A percentile compares a stretch with the other conserved stretches of the same genome.
Conservation (phyloP, 441 rosid species). For the Gossypium davidsonii region DNA sequence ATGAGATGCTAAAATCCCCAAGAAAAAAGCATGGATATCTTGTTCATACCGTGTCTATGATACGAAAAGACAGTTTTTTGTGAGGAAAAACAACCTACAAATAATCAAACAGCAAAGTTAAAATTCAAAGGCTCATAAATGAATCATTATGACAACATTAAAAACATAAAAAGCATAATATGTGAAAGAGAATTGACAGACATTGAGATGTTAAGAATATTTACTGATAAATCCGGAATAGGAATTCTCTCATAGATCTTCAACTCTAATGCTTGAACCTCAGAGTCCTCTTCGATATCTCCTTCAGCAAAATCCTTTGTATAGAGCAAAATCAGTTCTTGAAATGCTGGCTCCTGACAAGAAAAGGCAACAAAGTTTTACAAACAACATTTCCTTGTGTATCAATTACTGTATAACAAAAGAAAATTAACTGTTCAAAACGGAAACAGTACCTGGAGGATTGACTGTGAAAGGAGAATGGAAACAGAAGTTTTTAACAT, state of each 20-base stretch:
- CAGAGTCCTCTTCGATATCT: conserved; percentile 35
- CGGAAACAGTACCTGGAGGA: conserved; percentile 61
- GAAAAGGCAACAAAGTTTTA: conserved; percentile 21
- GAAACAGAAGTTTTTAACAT: conserved; percentile 71
- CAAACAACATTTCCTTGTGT: conserved; percentile 10
- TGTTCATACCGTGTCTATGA: conserved; percentile 82
- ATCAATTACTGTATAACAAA: background rate
- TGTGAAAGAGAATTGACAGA: conserved; percentile 27
- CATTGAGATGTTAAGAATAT: conserved; percentile 29
- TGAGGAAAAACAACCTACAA: conserved; percentile 88
- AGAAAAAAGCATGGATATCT: background rate
- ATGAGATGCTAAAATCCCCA: background rate
- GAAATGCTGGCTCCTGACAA: conserved; percentile 83
- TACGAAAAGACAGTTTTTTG: conserved; percentile 90
- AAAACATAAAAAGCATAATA: background rate
- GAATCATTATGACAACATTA: conserved; percentile 1
- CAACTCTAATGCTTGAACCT: conserved; percentile 59
- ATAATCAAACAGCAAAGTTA: conserved; percentile 20
- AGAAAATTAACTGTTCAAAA: conserved; percentile 12
- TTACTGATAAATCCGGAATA: conserved; percentile 89
- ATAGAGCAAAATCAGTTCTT: conserved; percentile 82
- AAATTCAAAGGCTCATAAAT: conserved; percentile 15
- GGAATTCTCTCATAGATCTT: conserved; percentile 87
- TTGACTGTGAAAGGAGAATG: conserved; percentile 72
- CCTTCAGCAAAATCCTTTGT: conserved; percentile 47